These are phyloP conservation scores for Botrytis galanthina DNA, from an alignment of 2,329 filamentous ascomycete genomes.

Conservation along the genomic window DNA sequence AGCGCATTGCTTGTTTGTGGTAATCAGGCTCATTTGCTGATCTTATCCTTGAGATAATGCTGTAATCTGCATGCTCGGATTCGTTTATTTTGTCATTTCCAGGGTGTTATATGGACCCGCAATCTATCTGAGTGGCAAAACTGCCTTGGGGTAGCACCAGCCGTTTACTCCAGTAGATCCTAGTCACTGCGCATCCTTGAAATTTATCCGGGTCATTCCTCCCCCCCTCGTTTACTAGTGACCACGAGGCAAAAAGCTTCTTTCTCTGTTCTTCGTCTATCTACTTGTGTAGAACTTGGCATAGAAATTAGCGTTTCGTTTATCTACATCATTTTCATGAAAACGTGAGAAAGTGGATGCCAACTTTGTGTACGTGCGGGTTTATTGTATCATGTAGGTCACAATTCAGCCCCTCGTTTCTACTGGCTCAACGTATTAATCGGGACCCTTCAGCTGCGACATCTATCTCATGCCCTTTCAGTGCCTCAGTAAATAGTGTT, in stretches of 20 bases:
- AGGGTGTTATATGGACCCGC: not conserved
- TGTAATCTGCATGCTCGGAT: not conserved
- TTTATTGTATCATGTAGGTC: not conserved
- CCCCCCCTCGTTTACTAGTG: not conserved
- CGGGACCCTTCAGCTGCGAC: not conserved
- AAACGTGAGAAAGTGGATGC: not conserved
- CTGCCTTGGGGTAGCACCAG: not conserved
- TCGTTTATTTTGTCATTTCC: not conserved
- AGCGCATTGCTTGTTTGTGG: not conserved
- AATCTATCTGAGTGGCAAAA: not conserved
- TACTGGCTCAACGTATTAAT: not conserved
- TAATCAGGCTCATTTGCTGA: not conserved
- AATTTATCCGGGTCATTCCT: not conserved
- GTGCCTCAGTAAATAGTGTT: not conserved
- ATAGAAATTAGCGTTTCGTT: not conserved
- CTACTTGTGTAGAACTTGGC: not conserved
- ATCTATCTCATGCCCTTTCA: not conserved
- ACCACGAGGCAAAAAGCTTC: not conserved
- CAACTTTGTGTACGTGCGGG: not conserved
- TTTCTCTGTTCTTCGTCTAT: not conserved
- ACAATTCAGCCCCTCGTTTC: not conserved
- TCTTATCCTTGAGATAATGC: not conserved
- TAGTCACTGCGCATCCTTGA: not conserved
- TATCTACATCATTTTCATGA: not conserved
- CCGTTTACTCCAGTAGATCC: not conserved